Conservation (phyloP, 2,329 filamentous ascomycete species). For the Penicillium brevicompactum region DNA sequence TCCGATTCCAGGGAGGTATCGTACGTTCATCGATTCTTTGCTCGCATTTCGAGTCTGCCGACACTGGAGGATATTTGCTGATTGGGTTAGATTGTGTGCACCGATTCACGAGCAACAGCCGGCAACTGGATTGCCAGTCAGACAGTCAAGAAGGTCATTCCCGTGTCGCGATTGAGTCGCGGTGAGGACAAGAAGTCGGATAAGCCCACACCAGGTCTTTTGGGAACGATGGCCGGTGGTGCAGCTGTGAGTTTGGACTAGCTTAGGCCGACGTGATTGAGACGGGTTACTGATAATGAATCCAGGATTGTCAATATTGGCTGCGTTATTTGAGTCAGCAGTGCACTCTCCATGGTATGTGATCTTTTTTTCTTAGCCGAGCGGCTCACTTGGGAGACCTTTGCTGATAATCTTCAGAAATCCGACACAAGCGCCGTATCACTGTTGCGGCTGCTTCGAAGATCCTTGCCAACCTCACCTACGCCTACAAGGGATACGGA, state of each 20-base stretch:
- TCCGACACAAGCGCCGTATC: constrained; percentile 98
- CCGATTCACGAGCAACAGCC: constrained; percentile 93
- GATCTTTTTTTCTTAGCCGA: background rate
- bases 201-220: constrained; percentile 54
- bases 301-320: constrained; percentile 97
- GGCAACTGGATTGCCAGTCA: constrained; percentile 99
- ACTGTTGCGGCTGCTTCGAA: constrained; percentile 96
- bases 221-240: constrained; percentile 98
- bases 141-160: constrained; percentile 99
- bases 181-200: constrained; percentile 39
- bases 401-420: constrained; percentile 53
- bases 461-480: constrained; percentile 97
- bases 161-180: constrained; percentile 43
- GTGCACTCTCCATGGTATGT: constrained; percentile 82
- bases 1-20: constrained; percentile 97
- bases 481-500: constrained; percentile 98
- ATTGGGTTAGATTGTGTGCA: constrained; percentile 74
- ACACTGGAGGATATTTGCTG: background rate
- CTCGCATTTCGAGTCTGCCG: background rate
- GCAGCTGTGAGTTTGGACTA: constrained; percentile 71
- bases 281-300: constrained; percentile 14
- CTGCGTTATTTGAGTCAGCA: constrained; percentile 98
- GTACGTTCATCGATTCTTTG: constrained; percentile 28
- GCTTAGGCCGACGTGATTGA: constrained; percentile 30
- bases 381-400: background rate